A percentile compares a stretch with the other conserved stretches of the same genome.
phyloP scores from a whole-genome alignment of 495 filamentous ascomycete species.

The Xylaria curta region DNA sequence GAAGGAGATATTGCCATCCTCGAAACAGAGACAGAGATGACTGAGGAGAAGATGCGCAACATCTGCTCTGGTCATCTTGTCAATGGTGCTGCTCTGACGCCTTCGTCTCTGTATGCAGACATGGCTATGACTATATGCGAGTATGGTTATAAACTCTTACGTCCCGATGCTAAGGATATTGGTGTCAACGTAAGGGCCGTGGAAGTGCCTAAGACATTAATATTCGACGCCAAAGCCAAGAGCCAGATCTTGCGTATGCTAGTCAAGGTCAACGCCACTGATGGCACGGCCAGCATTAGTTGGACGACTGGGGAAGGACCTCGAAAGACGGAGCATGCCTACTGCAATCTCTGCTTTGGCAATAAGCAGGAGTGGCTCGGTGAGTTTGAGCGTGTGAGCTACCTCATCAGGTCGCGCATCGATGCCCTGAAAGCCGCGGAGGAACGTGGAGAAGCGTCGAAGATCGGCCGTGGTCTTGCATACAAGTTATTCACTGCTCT shows the following conservation, averaged over 20 bases:
- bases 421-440: slow-evolving; percentile 58
- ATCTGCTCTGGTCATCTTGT: slow-evolving; percentile 75
- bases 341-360: slow-evolving; percentile 58
- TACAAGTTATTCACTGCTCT: slow-evolving; percentile 78
- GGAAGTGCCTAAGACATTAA: slow-evolving; percentile 72
- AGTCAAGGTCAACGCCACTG: slow-evolving; percentile 47
- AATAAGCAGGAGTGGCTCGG: slow-evolving; percentile 53
- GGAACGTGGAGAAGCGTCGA: slow-evolving; percentile 59
- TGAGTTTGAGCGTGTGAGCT: slow-evolving; percentile 62
- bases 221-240: slow-evolving; percentile 62
- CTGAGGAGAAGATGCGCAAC: slow-evolving; percentile 62
- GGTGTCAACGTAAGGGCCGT: slow-evolving; percentile 68
- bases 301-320: slow-evolving; percentile 52
- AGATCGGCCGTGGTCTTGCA: slow-evolving; percentile 70
- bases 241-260: slow-evolving; percentile 57
- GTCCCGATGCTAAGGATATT: slow-evolving; percentile 58
- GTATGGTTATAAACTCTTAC: slow-evolving; percentile 66
- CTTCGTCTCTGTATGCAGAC: slow-evolving; percentile 73
- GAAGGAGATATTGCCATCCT: slow-evolving; percentile 61
- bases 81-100: slow-evolving; percentile 63
- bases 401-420: slow-evolving; percentile 62
- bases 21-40: slow-evolving; percentile 71
- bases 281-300: slow-evolving; percentile 46
- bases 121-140: slow-evolving; percentile 77
- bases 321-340: slow-evolving; percentile 55